Conservation (phyloP, 2,329 filamentous ascomycete genomes). For the Hirsutella rhossiliensis region DNA sequence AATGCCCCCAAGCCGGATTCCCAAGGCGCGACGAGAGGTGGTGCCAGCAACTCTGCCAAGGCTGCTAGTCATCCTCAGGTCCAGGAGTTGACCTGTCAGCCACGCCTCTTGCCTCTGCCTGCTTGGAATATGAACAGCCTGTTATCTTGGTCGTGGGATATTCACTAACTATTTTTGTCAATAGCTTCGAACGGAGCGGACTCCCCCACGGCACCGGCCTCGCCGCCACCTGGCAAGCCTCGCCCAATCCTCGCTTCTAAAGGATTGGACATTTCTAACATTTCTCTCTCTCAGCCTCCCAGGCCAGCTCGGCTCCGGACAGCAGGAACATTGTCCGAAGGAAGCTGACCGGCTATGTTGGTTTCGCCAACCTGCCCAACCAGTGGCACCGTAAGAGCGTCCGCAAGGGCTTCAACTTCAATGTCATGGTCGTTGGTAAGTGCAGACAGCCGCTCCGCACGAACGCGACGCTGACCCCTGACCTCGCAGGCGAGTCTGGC, state of each 20-base stretch:
- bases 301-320: conserved; percentile 42
- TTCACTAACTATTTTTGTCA: not conserved
- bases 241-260: conserved; percentile 13
- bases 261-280: conserved; percentile 24
- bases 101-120: conserved; percentile 12
- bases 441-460: conserved; percentile 13
- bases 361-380: conserved; percentile 97
- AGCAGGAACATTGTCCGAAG: conserved; percentile 94
- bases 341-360: conserved; percentile 97
- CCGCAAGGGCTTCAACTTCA: conserved; percentile 99
- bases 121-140: not conserved
- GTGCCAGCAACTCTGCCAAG: not conserved
- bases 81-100: conserved; percentile 21
- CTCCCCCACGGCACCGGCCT: conserved; percentile 28
- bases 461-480: not conserved
- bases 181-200: conserved; percentile 34
- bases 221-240: conserved; percentile 27
- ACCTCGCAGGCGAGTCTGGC: conserved; percentile 76
- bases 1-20: conserved; percentile 8
- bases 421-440: conserved; percentile 99
- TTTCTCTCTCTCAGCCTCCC: conserved; percentile 12
- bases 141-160: not conserved
- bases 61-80: not conserved
- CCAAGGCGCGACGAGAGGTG: not conserved
- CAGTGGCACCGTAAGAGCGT: conserved; percentile 99